Evolutionary conservation across 805 yeast genomes (phyloP).

Genomic region (Sporopachydermia lactativora): DNA sequence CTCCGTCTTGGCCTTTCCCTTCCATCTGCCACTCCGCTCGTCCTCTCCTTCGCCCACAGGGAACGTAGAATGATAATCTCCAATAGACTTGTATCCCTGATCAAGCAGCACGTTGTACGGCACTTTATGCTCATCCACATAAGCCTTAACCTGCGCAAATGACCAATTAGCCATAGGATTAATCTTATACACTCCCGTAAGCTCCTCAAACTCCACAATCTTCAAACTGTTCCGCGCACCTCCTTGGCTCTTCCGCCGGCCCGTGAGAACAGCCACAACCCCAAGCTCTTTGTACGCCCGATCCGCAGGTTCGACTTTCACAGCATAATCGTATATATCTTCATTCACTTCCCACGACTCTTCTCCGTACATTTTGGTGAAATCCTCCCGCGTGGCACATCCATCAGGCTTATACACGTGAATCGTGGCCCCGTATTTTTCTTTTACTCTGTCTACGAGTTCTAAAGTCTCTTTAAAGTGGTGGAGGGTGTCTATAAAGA

Average conservation of each 20-base stretch:
- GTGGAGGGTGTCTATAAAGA: slow-evolving; percentile 81
- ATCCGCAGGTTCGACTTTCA: slow-evolving; percentile 85
- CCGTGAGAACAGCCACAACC: slow-evolving; percentile 82
- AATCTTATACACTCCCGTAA: slow-evolving; percentile 63
- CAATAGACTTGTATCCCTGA: slow-evolving; percentile 80
- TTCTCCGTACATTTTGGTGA: slow-evolving; percentile 55
- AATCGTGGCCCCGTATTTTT: slow-evolving; percentile 38
- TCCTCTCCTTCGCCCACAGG: slow-evolving; percentile 90
- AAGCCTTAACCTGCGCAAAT: slow-evolving; percentile 54
- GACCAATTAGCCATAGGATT: slow-evolving; percentile 83
- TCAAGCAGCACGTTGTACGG: slow-evolving; percentile 80
- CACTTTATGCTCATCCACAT: slow-evolving; percentile 56
- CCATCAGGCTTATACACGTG: slow-evolving; percentile 58
- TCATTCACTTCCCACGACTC: slow-evolving; percentile 78
- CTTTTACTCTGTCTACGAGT: slow-evolving; percentile 43
- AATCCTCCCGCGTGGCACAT: slow-evolving; percentile 43
- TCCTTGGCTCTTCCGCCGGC: slow-evolving; percentile 84
- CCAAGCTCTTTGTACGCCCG: slow-evolving; percentile 63
- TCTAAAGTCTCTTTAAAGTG: slow-evolving; percentile 92
- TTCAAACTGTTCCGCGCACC: slow-evolving; percentile 62
- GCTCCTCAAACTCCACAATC: slow-evolving; percentile 61
- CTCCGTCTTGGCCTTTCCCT: slow-evolving; percentile 82
- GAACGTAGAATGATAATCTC: slow-evolving; percentile 88
- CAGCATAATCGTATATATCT: slow-evolving; percentile 66
- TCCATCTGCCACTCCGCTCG: slow-evolving; percentile 96